Conservation (phyloP, 768 basidiomycete genomes). For the Rhodotorula paludigena region DNA sequence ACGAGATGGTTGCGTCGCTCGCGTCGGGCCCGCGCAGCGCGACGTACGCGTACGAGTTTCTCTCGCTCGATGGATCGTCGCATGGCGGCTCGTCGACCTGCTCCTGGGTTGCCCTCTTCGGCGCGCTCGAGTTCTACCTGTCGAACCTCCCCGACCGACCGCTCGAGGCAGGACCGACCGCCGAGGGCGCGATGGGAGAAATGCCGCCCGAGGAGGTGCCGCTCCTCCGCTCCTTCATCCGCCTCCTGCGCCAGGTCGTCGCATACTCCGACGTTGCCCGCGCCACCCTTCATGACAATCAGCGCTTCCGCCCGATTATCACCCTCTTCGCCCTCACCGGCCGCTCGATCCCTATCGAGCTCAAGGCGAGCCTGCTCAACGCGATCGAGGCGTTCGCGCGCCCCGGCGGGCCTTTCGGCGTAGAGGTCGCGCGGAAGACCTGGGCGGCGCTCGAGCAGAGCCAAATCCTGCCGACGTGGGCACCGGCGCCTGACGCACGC, state of each 20-base stretch:
- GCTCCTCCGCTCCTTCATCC: conserved; percentile 73
- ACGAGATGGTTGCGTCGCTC: conserved; percentile 82
- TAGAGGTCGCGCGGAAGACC: conserved; percentile 73
- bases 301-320: conserved; percentile 73
- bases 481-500: conserved; percentile 47
- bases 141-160: conserved; percentile 55
- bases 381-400: conserved; percentile 75
- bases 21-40: conserved; percentile 79
- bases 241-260: conserved; percentile 69
- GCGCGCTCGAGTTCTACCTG: conserved; percentile 69
- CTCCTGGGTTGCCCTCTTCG: conserved; percentile 74
- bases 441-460: conserved; percentile 79
- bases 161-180: conserved; percentile 50
- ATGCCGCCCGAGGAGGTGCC: conserved; percentile 65
- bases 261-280: conserved; percentile 71
- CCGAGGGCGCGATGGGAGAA: conserved; percentile 37
- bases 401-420: conserved; percentile 59
- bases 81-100: conserved; percentile 49
- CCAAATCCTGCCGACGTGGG: conserved; percentile 55
- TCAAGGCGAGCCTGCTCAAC: conserved; percentile 79
- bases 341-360: conserved; percentile 75
- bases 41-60: conserved; percentile 81
- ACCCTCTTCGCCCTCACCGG: conserved; percentile 73
- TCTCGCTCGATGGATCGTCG: conserved; percentile 54
- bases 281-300: conserved; percentile 67